Base-by-base conservation (phyloP, 805 yeast genomes). In the Wickerhamiella lipophila region DNA sequence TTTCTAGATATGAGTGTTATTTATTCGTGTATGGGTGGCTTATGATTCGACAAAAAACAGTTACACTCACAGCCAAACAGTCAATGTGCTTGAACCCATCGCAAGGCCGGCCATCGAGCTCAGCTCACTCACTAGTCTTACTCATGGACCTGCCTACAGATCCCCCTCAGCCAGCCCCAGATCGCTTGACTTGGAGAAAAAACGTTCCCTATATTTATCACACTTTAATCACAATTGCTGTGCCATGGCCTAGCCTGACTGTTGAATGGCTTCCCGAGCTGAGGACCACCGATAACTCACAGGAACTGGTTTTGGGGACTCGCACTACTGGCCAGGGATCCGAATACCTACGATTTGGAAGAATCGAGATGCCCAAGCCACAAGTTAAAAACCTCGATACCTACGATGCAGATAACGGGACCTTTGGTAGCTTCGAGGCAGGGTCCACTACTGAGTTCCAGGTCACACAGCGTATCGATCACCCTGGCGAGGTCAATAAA, bases 401-500 rank as follows among this genome's bases (percentile, higher is more conserved):
- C 42, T 73, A 61, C 52, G 71, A 72, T 52, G 46, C 60, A 0
- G 65, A 62, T 1, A 53, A 59, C 41, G 64, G 65, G 30, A 68
- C 64, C 30, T 59, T 68, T 49, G 66, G 63, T 25, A 58, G 63
- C 7, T 54, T 50, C 55, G n/a, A 23, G 2, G 45, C 44, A 2
- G 19, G 35, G 6, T 55, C 55, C 56, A 69, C 52, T 47, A 67
- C 64, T 12, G 65, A 71, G 47, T 60, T 74, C 16, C 61, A 62
- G 38, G 61, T 71, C 27, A 53, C 70, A 3, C 94, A 83, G 63
- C 72, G 73, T 41, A 78, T 83, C n/a, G 70, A 74, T 29, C 86
- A 79, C 55, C 62, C 67, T 1, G 87, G 84, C 1, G 92, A 81
- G 54, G 79, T 87, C 49, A 84, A 85, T 60, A 74, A 76, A 52